Percentiles rank a stretch among this genome's conserved stretches.
Conservation (phyloP, 1,284 basidiomycete genomes). For the Microstroma glucosiphilum region DNA sequence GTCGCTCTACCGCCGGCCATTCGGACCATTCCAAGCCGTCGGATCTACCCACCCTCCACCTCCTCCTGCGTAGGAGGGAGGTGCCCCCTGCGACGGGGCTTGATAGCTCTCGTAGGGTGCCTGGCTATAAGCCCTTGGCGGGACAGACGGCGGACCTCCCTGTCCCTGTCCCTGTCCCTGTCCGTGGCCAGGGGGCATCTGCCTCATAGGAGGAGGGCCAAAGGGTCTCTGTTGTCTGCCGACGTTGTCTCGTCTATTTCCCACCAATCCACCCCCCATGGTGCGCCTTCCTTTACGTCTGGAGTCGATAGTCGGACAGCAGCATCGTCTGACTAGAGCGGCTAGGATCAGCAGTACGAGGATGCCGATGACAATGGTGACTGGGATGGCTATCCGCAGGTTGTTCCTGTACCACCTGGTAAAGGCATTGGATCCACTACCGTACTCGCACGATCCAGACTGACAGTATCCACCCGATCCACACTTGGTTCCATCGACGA, state of each 20-base stretch:
- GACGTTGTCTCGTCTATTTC: background rate
- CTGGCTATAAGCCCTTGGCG: background rate
- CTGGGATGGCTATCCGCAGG: slow-evolving; percentile 36
- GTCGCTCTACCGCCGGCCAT: background rate
- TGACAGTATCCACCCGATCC: slow-evolving; percentile 60
- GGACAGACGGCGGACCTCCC: background rate
- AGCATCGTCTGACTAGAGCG: slow-evolving; percentile 25
- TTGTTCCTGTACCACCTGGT: slow-evolving; percentile 56
- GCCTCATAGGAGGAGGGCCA: background rate
- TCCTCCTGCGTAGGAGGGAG: too few relatives aligned
- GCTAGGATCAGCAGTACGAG: slow-evolving; percentile 29
- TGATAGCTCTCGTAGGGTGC: background rate
- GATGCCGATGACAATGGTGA: slow-evolving; percentile 36
- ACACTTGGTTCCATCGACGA: slow-evolving; percentile 80
- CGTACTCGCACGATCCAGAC: slow-evolving; percentile 63
- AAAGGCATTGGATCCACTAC: slow-evolving; percentile 61
- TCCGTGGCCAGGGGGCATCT: background rate
- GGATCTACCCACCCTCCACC: slow-evolving; percentile 11
- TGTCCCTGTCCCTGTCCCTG: background rate
- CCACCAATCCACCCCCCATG: background rate
- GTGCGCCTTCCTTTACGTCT: background rate
- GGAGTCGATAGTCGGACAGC: slow-evolving; percentile 6
- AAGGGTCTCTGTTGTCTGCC: background rate
- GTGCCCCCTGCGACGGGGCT: background rate
- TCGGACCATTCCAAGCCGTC: slow-evolving; percentile 9